Percentiles rank a stretch among this genome's conserved stretches.
phyloP scores from a whole-genome alignment of 2,329 filamentous ascomycete species.

The Neopestalotiopsis rosae region DNA sequence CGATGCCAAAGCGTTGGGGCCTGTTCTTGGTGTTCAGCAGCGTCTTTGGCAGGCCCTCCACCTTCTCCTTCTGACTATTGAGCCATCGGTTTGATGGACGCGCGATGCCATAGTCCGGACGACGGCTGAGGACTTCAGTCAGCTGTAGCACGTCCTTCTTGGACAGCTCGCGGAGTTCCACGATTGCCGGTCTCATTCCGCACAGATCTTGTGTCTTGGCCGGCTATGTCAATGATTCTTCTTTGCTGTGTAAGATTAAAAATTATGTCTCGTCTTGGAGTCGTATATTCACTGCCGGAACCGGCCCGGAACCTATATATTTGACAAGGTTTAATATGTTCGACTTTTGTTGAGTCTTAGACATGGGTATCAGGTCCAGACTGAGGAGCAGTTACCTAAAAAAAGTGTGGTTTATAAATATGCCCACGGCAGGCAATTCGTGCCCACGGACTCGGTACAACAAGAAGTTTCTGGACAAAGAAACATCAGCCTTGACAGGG shows the following conservation, averaged over 20 bases:
- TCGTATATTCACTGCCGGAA: not conserved
- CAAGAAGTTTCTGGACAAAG: conserved; percentile 15
- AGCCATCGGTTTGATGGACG: conserved; percentile 43
- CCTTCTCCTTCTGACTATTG: conserved; percentile 36
- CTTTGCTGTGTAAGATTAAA: not conserved
- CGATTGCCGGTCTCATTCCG: conserved; percentile 23
- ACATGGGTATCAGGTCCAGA: not conserved
- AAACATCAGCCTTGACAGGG: not conserved
- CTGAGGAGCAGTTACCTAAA: not conserved
- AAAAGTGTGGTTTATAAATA: not conserved
- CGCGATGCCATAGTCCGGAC: conserved; percentile 36
- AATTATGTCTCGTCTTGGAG: not conserved
- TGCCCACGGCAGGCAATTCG: not conserved
- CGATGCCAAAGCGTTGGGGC: too few relatives aligned
- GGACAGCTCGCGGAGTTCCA: conserved; percentile 32
- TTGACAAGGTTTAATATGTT: not conserved
- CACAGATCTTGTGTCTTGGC: not conserved
- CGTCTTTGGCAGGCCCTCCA: conserved; percentile 33
- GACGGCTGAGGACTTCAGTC: conserved; percentile 43
- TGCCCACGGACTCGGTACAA: conserved; percentile 1
- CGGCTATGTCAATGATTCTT: not conserved
- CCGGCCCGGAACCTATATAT: not conserved
- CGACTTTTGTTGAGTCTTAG: not conserved
- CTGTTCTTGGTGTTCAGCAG: conserved; percentile 21
- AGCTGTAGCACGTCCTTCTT: conserved; percentile 37